These are phyloP conservation scores for Penicillium riverlandense DNA, from an alignment of 495 filamentous ascomycete genomes.

Conservation along the genomic window DNA sequence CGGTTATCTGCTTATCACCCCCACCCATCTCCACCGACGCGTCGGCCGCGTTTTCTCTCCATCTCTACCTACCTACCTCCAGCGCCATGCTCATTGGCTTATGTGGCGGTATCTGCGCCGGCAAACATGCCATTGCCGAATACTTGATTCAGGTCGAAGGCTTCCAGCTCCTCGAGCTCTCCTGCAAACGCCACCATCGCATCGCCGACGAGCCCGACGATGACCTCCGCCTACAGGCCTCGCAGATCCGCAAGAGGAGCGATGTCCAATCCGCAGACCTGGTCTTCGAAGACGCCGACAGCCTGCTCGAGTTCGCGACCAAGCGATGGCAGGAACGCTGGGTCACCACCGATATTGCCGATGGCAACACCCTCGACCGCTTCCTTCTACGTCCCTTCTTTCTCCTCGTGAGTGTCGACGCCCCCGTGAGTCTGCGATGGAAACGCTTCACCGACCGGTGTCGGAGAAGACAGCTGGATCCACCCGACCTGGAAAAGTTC, in stretches of 20 bases:
- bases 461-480: conserved; percentile 27
- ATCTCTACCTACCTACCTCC: too few relatives aligned
- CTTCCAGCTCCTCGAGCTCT: conserved; percentile 48
- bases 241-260: conserved; percentile 12
- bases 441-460: conserved; percentile 56
- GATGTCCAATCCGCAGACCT: conserved; percentile 14
- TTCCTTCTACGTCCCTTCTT: conserved; percentile 82
- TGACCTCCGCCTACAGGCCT: conserved; percentile 23
- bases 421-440: conserved; percentile 78
- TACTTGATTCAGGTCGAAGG: conserved; percentile 72
- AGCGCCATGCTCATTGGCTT: conserved; percentile 78
- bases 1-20: too few relatives aligned
- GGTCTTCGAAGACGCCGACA: conserved; percentile 50
- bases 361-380: conserved; percentile 58
- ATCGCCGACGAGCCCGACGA: conserved; percentile 22
- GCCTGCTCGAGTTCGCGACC: conserved; percentile 77
- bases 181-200: conserved; percentile 7
- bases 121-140: conserved; percentile 77
- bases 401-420: conserved; percentile 85
- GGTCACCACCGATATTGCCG: conserved; percentile 76
- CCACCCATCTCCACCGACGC: too few relatives aligned
- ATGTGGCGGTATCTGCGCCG: conserved; percentile 91
- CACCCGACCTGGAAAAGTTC: conserved; percentile 69
- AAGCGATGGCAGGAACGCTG: conserved; percentile 73
- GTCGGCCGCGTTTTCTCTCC: too few relatives aligned